Evolutionary conservation across 495 filamentous ascomycete genomes (phyloP), one percentile per base, ranked within the genome.

Genomic region (Aspergillus ostianus): DNA sequence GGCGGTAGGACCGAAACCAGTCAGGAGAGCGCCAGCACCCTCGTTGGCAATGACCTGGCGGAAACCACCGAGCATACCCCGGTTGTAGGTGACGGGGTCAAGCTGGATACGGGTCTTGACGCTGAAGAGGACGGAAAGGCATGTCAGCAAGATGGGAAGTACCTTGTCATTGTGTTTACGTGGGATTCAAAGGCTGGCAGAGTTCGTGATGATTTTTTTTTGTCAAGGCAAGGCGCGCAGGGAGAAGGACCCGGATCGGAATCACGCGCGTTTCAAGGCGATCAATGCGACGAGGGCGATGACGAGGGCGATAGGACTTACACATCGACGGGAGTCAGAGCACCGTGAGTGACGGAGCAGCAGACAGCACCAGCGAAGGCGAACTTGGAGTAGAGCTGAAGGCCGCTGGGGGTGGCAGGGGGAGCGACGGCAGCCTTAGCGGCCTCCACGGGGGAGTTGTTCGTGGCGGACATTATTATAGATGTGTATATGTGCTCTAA

Each of bases 101-200:
- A 96, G 88, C 82, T 96, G 91, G 73, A 95, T 96, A 76, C 90
- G 83, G 66, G 91, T 96, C 87, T 96, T 96, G 82, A 96, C 90
- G 79, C 91, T 57, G 56, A 10, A 50, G 6, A 47, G 12, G 29
- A 41, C 20, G 27, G 36, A 53, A 46, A 10, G 50, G 17, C 29
- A 32, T 48, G 18, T 54, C 27, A 41, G 19, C 32, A 15, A 46
- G 30, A 55, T 23, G 3, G 26, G n/a, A 27, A 10, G n/a, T n/a
- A 26, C 8, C 5, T 21, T 17, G 50, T 53, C 50, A 32, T 53
- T 12, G 47, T 49, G 46, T 48, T 48, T 32, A 8, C 36, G 36
- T 41, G 10, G 10, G 19, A 20, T 26, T 49, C 47, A 49, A 49
- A 3, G 12, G 47, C 5, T 49, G 47, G n/a, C n/a, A 49, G 18